These are phyloP conservation scores for Kazachstania sp. DNA, from an alignment of 1,139 yeast species.

Conservation along the genomic window DNA sequence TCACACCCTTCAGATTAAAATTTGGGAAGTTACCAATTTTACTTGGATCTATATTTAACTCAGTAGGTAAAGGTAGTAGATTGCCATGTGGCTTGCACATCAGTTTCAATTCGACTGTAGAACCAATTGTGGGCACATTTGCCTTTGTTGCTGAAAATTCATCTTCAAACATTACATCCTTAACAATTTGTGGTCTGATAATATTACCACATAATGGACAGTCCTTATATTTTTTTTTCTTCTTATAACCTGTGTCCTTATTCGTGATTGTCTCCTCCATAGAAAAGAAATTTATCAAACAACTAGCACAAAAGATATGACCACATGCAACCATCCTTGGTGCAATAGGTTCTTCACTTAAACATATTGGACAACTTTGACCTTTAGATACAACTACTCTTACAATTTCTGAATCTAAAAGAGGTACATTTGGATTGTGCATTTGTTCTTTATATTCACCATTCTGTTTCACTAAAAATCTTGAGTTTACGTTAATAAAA, in stretches of 20 bases:
- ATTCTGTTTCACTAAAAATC: constrained; percentile 64
- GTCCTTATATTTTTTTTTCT: constrained; percentile 48
- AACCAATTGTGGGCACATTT: constrained; percentile 49
- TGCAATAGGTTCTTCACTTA: constrained; percentile 75
- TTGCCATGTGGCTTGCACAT: constrained; percentile 63
- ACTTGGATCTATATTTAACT: constrained; percentile 31
- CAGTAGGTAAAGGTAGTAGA: constrained; percentile 55
- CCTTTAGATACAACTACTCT: constrained; percentile 70
- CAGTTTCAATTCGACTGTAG: constrained; percentile 53
- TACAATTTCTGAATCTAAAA: constrained; percentile 53
- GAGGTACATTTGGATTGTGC: constrained; percentile 66
- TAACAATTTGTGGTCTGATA: constrained; percentile 48
- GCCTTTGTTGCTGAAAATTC: constrained; percentile 1
- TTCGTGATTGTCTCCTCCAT: constrained; percentile 38
- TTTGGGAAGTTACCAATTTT: constrained; percentile 38
- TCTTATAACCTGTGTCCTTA: constrained; percentile 17
- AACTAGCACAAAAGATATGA: constrained; percentile 78
- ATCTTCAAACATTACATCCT: constrained; percentile 58
- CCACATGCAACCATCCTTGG: constrained; percentile 96
- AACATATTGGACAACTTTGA: constrained; percentile 81
- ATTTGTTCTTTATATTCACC: constrained; percentile 49
- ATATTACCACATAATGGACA: constrained; percentile 82
- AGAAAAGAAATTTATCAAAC: constrained; percentile 58
- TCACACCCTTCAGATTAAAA: constrained; percentile 32
- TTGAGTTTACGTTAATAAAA: constrained; percentile 77